Base-by-base conservation (phyloP, 2,329 filamentous ascomycete species). In the Colletotrichum australisinense region DNA sequence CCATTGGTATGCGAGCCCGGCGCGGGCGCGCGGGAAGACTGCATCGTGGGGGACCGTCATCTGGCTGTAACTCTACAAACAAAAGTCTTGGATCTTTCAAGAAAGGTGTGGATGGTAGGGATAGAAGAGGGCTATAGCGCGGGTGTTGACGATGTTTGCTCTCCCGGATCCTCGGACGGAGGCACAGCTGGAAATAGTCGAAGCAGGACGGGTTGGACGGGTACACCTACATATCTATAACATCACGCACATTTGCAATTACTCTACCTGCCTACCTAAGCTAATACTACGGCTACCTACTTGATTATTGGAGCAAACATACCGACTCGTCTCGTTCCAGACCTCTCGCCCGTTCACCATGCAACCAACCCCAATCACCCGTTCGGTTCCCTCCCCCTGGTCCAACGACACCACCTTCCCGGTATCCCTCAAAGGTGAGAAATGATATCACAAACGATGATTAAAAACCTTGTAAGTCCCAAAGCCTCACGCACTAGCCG, bases 401-500 rank as follows among this genome's bases (percentile, higher is more conserved):
- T 12, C 19, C 38, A 46, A 35, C 46, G 12, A 57, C 67, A 65
- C 67, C 70, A 52, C 52, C 67, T 63, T 55, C 55, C 55, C 32
- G 66, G 24, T 42, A 38, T 19, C 22, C 22, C 16, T 22, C n/a
- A 14, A 30, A 30, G 30, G 32, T 24, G 42, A 30, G 30, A 63
- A 35, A 32, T 55, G 66, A 69, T 30, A 55, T 42, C 52, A 26
- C 19, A 62, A 64, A 52, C 12, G 19, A 57, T 53, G 28, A 63
- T 64, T 72, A 69, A 30, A 42, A 63, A 24, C 53, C 24, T 46
- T 38, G 52, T 59, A 63, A 59, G 19, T 35, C 38, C 38, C 52
- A 8, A 32, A 53, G 53, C 58, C 64, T 58, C 35, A 57, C 35
- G 22, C 69, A 67, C 38, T 68, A 68, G 64, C 57, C 63, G 63